phyloP scores from a whole-genome alignment of 768 basidiomycete genomes.

The Leccinellum rugosiceps region DNA sequence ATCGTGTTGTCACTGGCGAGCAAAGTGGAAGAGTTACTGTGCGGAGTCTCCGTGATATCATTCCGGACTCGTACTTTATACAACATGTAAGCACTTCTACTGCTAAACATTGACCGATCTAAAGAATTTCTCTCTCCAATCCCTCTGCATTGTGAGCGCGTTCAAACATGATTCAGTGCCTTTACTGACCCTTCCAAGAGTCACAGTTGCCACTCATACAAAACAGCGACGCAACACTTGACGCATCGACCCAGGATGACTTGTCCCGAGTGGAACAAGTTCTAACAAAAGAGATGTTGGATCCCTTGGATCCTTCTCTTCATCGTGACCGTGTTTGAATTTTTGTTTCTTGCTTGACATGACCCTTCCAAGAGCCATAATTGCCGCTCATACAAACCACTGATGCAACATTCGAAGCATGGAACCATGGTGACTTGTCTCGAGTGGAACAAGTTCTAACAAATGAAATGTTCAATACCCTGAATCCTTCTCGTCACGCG shows the following conservation, averaged over 20 bases:
- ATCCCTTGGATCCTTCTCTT: too few species aligned
- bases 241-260: too few species aligned
- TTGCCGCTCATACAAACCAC: not conserved
- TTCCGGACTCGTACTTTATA: not conserved
- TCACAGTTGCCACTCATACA: too few species aligned
- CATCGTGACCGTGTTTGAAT: not conserved
- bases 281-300: too few species aligned
- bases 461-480: not conserved
- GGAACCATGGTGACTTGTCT: not conserved
- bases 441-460: not conserved
- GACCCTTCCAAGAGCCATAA: not conserved
- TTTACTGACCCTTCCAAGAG: too few species aligned
- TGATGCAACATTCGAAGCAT: not conserved
- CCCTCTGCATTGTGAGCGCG: too few species aligned
- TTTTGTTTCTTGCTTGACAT: not conserved
- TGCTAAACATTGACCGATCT: too few species aligned
- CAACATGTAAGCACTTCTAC: not conserved
- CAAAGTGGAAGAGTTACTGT: not conserved
- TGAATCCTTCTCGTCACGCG: not conserved
- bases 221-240: too few species aligned
- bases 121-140: too few species aligned
- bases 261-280: too few species aligned
- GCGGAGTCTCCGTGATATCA: not conserved
- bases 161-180: too few species aligned
- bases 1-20: not conserved